Base-by-base conservation (phyloP, 768 basidiomycete genomes). In the Boletus rufocinnamomeus region DNA sequence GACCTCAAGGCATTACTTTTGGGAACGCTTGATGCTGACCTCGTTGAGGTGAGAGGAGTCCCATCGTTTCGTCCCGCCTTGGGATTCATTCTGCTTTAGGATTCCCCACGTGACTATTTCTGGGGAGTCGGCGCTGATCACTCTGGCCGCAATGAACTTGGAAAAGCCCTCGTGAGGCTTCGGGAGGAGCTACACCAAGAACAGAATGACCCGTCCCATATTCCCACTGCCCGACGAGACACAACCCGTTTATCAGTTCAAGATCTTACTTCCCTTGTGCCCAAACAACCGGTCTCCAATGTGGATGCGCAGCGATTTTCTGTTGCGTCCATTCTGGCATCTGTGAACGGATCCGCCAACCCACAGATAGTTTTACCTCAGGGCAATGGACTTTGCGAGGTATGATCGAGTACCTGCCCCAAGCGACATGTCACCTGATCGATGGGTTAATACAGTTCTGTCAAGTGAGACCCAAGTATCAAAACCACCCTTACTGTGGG, bases 71-170 rank as follows among this genome's bases (percentile, higher is more conserved):
- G 11, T 60, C 37, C 35, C 46, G 52, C 25, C 44, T 17, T 49
- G 54, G 35, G 16, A 51, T 34, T 56, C 32, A 52, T 21, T 53
- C 6, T 19, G 4, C 25, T 11, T 32, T 61, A 88, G 87, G 82
- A 87, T 66, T 89, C 87, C n/a, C 84, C 85, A 58, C 86, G 84
- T 61, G 89, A 91, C 69, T 77, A 86, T 41, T 89, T 89, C 72
- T 91, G 89, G 88, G 89, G 89, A n/a, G 72, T 84, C 59, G 89
- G 89, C 6, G 76, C 80, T 40, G 85, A 91, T 69, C 75, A 80
- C 28, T 74, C 78, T 64, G 89, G 89, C 23, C 82, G 84, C 41
- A 91, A 91, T 61, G 87, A 91, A 69, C 81, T 91, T 34, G 89
- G 89, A 43, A 88, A 85, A 68, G 83, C 85, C 13, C 78, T 90